phyloP scores from a whole-genome alignment of 352 stramenopile species.

The Phytopythium delawarense region DNA sequence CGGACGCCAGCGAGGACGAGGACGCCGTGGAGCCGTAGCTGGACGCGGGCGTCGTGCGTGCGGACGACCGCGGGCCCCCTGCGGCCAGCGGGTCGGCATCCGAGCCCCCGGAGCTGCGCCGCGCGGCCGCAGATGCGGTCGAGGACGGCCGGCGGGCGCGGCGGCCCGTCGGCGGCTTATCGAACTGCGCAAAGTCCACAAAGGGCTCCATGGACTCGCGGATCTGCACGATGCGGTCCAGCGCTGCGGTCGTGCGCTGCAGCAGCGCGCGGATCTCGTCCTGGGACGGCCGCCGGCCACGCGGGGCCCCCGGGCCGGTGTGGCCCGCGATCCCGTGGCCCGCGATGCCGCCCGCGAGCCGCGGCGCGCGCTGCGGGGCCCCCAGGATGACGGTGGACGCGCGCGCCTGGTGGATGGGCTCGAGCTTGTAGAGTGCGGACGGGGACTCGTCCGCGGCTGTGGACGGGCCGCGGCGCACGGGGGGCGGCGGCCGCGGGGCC shows the following conservation, averaged over 20 bases:
- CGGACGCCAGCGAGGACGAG: conserved; percentile 1
- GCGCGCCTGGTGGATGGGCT: conserved; percentile 19
- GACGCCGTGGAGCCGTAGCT: conserved; percentile 6
- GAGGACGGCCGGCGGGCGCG: conserved; percentile 16
- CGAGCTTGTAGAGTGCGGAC: conserved; percentile 19
- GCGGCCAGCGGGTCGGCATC: not conserved
- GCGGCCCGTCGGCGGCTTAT: conserved; percentile 24
- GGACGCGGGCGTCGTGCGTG: not conserved
- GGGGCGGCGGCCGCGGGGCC: not conserved
- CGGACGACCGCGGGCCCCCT: not conserved
- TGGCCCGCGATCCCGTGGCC: conserved; percentile 13
- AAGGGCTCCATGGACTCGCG: conserved; percentile 79
- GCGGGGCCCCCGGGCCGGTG: conserved; percentile 5
- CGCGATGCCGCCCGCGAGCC: conserved; percentile 3
- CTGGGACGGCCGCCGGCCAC: conserved; percentile 42
- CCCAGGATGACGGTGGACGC: conserved; percentile 13
- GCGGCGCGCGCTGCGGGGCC: conserved; percentile 9
- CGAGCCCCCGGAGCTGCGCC: not conserved
- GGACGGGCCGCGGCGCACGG: not conserved
- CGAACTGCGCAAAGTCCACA: conserved; percentile 81
- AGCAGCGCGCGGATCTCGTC: conserved; percentile 75
- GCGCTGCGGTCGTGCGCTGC: conserved; percentile 54
- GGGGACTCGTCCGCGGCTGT: conserved; percentile 7
- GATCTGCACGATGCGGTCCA: conserved; percentile 83
- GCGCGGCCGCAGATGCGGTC: no score